These are phyloP conservation scores for Rosellinia necatrix DNA, from an alignment of 2,329 filamentous ascomycete genomes.

Conservation along the genomic window DNA sequence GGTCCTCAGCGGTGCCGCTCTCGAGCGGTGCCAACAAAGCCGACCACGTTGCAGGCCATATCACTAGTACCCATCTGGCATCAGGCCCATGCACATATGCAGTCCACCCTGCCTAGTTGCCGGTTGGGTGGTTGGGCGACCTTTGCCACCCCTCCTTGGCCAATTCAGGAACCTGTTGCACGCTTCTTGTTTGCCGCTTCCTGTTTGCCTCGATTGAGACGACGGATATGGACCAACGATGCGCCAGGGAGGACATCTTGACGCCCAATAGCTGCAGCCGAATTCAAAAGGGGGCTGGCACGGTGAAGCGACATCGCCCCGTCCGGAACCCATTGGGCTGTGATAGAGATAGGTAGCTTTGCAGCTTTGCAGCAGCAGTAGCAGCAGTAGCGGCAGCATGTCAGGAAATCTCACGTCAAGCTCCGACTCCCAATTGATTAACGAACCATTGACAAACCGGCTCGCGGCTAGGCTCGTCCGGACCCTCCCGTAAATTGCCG, in stretches of 20 bases:
- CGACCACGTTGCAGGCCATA: conserved; percentile 45
- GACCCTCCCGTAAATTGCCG: conserved; percentile 22
- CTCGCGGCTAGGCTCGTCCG: conserved; percentile 17
- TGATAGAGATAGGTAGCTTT: conserved; percentile 29
- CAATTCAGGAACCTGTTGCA: conserved; percentile 38
- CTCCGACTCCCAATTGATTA: conserved; percentile 1
- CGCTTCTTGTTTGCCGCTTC: too few relatives aligned
- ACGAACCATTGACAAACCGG: conserved; percentile 13
- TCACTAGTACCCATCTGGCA: conserved; percentile 27
- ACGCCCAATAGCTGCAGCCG: conserved; percentile 33
- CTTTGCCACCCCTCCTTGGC: conserved; percentile 32
- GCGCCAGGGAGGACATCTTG: conserved; percentile 29
- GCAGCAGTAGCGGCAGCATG: too few relatives aligned
- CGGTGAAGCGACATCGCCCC: conserved; percentile 11
- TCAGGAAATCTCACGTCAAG: conserved; percentile 30
- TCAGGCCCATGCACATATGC: conserved; percentile 35
- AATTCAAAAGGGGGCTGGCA: conserved; percentile 16
- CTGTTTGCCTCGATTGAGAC: conserved; percentile 17
- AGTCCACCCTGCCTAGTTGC: conserved; percentile 25
- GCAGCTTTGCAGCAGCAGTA: too few relatives aligned
- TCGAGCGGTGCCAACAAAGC: conserved; percentile 43
- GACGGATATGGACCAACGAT: conserved; percentile 6
- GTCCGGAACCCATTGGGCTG: conserved; percentile 23
- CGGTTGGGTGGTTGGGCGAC: conserved; percentile 36
- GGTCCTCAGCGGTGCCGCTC: conserved; percentile 21